These are phyloP conservation scores for Pichia sp. DNA, from an alignment of 1,139 yeast genomes.

Conservation along the genomic window DNA sequence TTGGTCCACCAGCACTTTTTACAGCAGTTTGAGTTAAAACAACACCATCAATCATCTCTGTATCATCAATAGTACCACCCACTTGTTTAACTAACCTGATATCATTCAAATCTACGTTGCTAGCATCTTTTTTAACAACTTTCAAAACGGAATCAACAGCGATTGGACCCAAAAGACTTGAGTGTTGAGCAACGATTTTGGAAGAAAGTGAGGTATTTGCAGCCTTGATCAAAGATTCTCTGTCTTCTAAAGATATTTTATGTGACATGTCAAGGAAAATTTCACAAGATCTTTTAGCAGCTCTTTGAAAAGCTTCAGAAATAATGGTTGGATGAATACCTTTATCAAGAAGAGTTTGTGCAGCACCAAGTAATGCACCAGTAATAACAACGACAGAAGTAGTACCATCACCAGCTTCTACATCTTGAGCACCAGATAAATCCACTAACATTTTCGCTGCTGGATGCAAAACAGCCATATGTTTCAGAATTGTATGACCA, in stretches of 20 bases:
- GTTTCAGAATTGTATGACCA: constrained; percentile 93
- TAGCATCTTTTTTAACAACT: constrained; percentile 40
- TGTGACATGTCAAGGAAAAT: constrained; percentile 79
- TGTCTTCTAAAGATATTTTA: constrained; percentile 65
- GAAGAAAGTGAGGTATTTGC: constrained; percentile 92
- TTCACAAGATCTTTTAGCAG: constrained; percentile 82
- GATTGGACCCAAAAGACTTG: constrained; percentile 79
- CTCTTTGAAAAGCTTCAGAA: constrained; percentile 91
- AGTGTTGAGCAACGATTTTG: constrained; percentile 90
- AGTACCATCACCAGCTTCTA: constrained; percentile 99
- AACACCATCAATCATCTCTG: constrained; percentile 87
- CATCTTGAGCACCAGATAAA: constrained; percentile 94
- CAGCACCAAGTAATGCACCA: constrained; percentile 90
- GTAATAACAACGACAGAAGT: constrained; percentile 94
- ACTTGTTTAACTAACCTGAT: constrained; percentile 86
- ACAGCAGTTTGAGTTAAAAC: constrained; percentile 86
- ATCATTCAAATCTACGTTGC: constrained; percentile 78
- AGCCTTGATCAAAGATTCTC: constrained; percentile 79
- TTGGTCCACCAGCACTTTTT: constrained; percentile 93
- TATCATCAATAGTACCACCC: constrained; percentile 97
- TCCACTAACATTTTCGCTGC: constrained; percentile 98
- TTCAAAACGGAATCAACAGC: constrained; percentile 90
- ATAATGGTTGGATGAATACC: constrained; percentile 96
- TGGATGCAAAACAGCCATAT: constrained; percentile 97
- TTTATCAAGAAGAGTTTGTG: constrained; percentile 78